phyloP scores from a whole-genome alignment of 257 asterid genomes.

The Gentiana straminea region DNA sequence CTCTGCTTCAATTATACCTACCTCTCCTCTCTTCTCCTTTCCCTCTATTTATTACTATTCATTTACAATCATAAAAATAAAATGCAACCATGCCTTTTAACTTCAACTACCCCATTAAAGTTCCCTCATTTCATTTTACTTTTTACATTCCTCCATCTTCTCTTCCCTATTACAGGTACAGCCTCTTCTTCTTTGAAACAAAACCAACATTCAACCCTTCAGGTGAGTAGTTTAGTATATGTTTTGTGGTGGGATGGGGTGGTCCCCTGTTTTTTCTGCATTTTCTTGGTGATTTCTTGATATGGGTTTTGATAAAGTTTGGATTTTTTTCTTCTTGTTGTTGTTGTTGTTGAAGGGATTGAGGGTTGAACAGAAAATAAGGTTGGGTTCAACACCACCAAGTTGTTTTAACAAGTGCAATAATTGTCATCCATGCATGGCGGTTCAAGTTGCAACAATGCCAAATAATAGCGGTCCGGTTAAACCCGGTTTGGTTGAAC shows the following conservation, averaged over 20 bases:
- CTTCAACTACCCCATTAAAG: slow-evolving; percentile 21
- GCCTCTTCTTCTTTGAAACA: slow-evolving; percentile 19
- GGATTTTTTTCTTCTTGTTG: too few species aligned
- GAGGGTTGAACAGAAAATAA: slow-evolving; percentile 56
- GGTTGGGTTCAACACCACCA: slow-evolving; percentile 92
- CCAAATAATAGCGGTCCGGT: slow-evolving; percentile 38
- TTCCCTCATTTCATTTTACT: slow-evolving; percentile 6
- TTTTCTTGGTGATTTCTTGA: too few species aligned
- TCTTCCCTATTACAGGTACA: slow-evolving; percentile 10
- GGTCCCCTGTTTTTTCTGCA: too few species aligned
- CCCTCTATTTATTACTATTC: background rate
- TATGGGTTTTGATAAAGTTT: too few species aligned
- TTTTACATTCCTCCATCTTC: slow-evolving; percentile 19
- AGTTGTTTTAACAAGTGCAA: slow-evolving; percentile 92
- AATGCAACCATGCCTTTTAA: slow-evolving; percentile 54
- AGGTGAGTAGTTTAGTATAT: slow-evolving; percentile 7
- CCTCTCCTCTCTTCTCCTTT: background rate
- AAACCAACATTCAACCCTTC: slow-evolving; percentile 11
- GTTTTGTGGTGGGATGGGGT: too few species aligned
- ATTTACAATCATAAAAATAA: slow-evolving; percentile 3
- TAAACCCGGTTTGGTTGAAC: slow-evolving; percentile 8
- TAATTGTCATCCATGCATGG: slow-evolving; percentile 96
- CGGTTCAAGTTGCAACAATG: slow-evolving; percentile 70
- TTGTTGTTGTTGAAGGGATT: slow-evolving; percentile 26
- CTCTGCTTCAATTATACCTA: background rate